phyloP scores from a whole-genome alignment of 306 rosid genomes.

The Vicia villosa region DNA sequence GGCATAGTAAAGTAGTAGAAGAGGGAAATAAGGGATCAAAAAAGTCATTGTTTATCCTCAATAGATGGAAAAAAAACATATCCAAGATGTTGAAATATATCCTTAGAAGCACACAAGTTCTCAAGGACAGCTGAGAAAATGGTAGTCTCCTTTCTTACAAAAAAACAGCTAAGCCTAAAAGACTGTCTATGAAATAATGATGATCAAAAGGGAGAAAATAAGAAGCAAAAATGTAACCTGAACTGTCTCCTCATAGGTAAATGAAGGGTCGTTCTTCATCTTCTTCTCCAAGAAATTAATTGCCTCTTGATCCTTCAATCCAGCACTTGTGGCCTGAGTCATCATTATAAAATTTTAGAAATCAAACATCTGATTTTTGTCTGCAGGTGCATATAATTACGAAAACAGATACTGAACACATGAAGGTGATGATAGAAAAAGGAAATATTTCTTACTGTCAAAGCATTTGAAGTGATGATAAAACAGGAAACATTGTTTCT shows the following conservation, averaged over 20 bases:
- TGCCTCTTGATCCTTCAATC: slow-evolving; percentile 96
- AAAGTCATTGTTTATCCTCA: neutral
- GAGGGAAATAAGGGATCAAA: neutral
- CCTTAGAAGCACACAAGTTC: neutral
- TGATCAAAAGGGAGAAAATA: neutral
- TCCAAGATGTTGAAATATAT: slow-evolving; percentile 18
- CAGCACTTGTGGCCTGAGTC: slow-evolving; percentile 95
- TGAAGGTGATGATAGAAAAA: slow-evolving; percentile 10
- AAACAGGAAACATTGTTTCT: slow-evolving; percentile 3
- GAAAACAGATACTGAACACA: slow-evolving; percentile 1
- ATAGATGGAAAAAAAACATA: neutral
- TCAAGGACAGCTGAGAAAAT: neutral
- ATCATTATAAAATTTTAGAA: slow-evolving; percentile 35
- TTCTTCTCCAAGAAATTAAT: slow-evolving; percentile 99
- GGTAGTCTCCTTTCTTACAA: slow-evolving; percentile 5
- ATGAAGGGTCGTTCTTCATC: slow-evolving; percentile 95
- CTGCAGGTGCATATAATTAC: neutral
- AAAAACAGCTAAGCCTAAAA: slow-evolving; percentile 14
- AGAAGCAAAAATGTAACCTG: slow-evolving; percentile 59
- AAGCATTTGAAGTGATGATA: neutral
- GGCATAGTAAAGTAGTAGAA: neutral
- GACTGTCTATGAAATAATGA: slow-evolving; percentile 5
- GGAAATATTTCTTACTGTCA: neutral
- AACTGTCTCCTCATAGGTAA: slow-evolving; percentile 92
- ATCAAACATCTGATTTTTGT: slow-evolving; percentile 26